These are phyloP conservation scores for Melaleuca alternifolia DNA, from an alignment of 345 rosid genomes.

Conservation along the genomic window DNA sequence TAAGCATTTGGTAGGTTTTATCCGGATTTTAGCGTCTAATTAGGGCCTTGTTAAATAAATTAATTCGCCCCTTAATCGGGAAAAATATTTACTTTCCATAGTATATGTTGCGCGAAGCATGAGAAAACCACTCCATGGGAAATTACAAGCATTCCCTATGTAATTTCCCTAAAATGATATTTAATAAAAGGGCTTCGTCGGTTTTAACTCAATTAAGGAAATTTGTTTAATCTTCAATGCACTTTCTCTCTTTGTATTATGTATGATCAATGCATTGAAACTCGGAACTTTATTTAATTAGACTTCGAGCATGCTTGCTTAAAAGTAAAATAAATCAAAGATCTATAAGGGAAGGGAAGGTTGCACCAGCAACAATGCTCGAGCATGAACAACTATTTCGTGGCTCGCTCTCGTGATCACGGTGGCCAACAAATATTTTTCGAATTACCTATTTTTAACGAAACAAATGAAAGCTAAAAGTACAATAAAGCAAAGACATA, in stretches of 20 bases:
- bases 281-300: background rate
- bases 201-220: background rate
- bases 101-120: background rate
- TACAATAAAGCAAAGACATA: background rate
- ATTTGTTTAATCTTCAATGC: background rate
- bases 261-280: background rate
- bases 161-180: background rate
- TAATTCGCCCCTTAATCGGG: background rate
- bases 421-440: too few relatives aligned
- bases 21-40: background rate
- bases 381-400: too few relatives aligned
- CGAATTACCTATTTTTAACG: too few relatives aligned
- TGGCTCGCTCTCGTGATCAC: too few relatives aligned
- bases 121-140: too few relatives aligned
- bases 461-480: too few relatives aligned
- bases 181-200: background rate
- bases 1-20: background rate
- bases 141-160: too few relatives aligned
- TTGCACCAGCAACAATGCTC: too few relatives aligned
- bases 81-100: background rate
- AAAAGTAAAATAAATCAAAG: too few relatives aligned
- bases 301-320: too few relatives aligned
- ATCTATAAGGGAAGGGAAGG: too few relatives aligned
- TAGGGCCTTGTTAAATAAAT: background rate
- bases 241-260: background rate